Conservation (phyloP, 345 rosid species). For the Sapria himalayana region DNA sequence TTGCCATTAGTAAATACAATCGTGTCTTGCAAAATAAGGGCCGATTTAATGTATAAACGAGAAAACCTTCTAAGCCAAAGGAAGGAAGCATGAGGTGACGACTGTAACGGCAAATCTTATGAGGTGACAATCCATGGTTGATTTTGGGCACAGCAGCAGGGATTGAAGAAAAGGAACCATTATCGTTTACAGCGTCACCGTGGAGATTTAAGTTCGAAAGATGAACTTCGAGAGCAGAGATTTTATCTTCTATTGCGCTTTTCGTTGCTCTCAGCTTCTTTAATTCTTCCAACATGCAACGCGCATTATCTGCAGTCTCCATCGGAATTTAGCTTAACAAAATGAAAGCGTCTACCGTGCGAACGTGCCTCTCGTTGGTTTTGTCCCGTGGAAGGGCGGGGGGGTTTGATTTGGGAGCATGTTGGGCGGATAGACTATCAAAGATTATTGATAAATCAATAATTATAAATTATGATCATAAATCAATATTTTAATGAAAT, state of each 20-base stretch:
- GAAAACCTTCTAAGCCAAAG: slow-evolving; percentile 64
- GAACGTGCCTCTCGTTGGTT: neutral
- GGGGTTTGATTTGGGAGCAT: too few relatives aligned
- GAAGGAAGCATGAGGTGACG: slow-evolving; percentile 83
- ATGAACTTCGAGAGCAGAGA: slow-evolving; percentile 43
- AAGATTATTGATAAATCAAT: too few relatives aligned
- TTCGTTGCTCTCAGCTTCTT: slow-evolving; percentile 21
- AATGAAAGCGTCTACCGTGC: neutral
- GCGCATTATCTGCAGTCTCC: slow-evolving; percentile 3
- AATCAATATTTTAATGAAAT: too few relatives aligned
- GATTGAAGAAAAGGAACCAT: slow-evolving; percentile 14
- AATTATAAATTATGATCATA: too few relatives aligned
- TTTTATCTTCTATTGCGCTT: slow-evolving; percentile 35
- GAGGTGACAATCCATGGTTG: slow-evolving; percentile 36
- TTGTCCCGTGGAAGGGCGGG: too few relatives aligned
- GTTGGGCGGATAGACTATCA: too few relatives aligned
- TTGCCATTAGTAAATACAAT: too few relatives aligned
- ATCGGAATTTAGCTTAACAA: neutral
- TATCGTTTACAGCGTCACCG: slow-evolving; percentile 11
- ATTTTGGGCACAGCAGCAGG: slow-evolving; percentile 13
- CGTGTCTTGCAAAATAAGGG: neutral
- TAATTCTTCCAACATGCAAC: slow-evolving; percentile 7
- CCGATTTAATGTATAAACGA: neutral
- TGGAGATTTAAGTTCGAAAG: slow-evolving; percentile 18
- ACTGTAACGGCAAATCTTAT: slow-evolving; percentile 69